Conservation (phyloP, 352 stramenopile genomes). For the Phytophthora podocarpi region DNA sequence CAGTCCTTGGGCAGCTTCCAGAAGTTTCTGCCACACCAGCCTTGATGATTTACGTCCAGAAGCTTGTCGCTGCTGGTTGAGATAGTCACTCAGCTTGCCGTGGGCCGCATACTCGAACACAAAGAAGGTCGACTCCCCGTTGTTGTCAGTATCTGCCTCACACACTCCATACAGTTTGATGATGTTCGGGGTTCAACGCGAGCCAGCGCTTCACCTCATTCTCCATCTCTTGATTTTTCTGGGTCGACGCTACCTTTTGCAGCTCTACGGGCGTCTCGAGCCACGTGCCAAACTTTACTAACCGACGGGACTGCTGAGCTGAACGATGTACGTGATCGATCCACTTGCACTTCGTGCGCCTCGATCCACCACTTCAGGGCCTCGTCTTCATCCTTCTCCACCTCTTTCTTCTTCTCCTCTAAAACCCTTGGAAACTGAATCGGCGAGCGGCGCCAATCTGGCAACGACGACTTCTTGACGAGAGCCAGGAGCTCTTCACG, state of each 20-base stretch:
- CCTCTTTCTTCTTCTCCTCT: too few relatives aligned
- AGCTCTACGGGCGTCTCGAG: slow-evolving; percentile 23
- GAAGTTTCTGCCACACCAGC: slow-evolving; percentile 27
- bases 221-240: not conserved
- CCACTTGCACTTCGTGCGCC: slow-evolving; percentile 4
- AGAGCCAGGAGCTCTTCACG: slow-evolving; percentile 10
- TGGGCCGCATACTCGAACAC: slow-evolving; percentile 30
- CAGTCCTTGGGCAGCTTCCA: slow-evolving; percentile 28
- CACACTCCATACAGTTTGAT: slow-evolving; percentile 30
- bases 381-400: too few relatives aligned
- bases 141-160: too few relatives aligned
- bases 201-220: slow-evolving; percentile 10
- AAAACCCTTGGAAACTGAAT: too few relatives aligned
- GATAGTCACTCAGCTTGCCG: slow-evolving; percentile 19
- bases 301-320: slow-evolving; percentile 1
- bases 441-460: slow-evolving; percentile 15
- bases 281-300: slow-evolving; percentile 22
- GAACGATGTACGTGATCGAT: slow-evolving; percentile 11
- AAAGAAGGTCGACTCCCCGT: too few relatives aligned
- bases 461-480: slow-evolving; percentile 24
- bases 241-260: not conserved
- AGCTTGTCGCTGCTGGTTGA: slow-evolving; percentile 7
- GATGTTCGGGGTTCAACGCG: slow-evolving; percentile 26
- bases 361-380: not conserved
- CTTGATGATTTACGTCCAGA: not conserved